phyloP scores from a whole-genome alignment of 257 asterid genomes.

The Nicotiana noctiflora region DNA sequence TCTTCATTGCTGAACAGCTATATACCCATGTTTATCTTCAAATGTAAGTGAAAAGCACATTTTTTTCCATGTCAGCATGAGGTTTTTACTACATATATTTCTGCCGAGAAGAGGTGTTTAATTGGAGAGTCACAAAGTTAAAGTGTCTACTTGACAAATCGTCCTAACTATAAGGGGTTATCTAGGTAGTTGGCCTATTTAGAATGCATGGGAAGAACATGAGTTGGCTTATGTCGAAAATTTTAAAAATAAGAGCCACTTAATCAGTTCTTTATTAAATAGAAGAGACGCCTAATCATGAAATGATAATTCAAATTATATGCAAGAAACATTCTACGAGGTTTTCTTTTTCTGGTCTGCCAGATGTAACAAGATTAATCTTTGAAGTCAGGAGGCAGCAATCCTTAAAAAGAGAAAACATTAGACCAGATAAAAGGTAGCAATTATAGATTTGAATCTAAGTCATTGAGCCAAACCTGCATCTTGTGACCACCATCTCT shows the following conservation, averaged over 20 bases:
- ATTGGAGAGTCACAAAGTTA: too few species aligned
- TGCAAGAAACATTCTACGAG: background rate
- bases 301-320: background rate
- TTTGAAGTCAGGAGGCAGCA: background rate
- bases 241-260: background rate
- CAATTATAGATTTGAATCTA: background rate
- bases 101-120: too few species aligned
- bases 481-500: slow-evolving; percentile 55
- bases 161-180: too few species aligned
- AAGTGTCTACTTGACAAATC: too few species aligned
- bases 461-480: slow-evolving; percentile 59
- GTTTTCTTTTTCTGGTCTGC: background rate
- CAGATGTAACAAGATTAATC: background rate
- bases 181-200: too few species aligned
- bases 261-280: background rate
- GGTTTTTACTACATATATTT: too few species aligned
- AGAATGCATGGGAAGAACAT: too few species aligned
- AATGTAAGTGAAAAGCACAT: too few species aligned
- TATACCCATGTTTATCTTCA: too few species aligned
- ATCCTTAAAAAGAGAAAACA: background rate
- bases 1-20: too few species aligned
- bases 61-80: too few species aligned
- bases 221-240: too few species aligned
- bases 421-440: background rate
- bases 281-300: background rate